Conservation (phyloP, 2,329 filamentous ascomycete genomes). For the Colletotrichum sp. region DNA sequence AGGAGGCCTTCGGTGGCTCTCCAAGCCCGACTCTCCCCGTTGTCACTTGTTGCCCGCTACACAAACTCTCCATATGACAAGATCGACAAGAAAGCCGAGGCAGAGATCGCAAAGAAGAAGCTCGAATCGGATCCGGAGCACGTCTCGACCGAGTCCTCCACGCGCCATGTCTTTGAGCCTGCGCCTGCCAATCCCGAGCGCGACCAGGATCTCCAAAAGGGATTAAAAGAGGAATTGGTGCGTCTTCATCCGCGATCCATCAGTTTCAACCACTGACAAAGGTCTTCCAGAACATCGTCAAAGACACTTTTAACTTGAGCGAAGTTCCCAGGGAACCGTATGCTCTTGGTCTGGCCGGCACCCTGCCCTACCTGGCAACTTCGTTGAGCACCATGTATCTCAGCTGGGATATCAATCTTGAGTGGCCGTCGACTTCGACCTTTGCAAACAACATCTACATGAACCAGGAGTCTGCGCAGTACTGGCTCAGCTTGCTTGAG, state of each 20-base stretch:
- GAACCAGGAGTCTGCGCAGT: constrained; percentile 72
- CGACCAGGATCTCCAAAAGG: constrained; percentile 33
- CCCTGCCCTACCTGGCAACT: constrained; percentile 85
- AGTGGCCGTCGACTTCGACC: constrained; percentile 63
- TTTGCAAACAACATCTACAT: constrained; percentile 71
- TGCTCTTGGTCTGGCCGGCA: constrained; percentile 75
- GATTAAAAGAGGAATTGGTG: constrained; percentile 61
- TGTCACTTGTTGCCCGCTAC: constrained; percentile 19
- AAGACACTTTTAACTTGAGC: constrained; percentile 70
- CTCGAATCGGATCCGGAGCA: constrained; percentile 64
- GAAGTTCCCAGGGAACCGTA: constrained; percentile 72
- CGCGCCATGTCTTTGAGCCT: constrained; percentile 54
- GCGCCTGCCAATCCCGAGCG: constrained; percentile 22
- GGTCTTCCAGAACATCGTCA: constrained; percentile 60
- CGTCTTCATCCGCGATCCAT: constrained; percentile 21
- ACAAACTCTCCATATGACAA: constrained; percentile 29
- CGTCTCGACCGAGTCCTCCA: constrained; percentile 64
- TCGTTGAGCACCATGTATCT: constrained; percentile 83
- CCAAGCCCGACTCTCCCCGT: not conserved
- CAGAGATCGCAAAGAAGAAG: constrained; percentile 56
- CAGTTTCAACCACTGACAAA: not conserved
- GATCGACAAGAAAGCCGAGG: constrained; percentile 63
- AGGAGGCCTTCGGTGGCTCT: constrained; percentile 14
- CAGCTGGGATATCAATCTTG: constrained; percentile 80
- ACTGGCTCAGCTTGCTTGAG: constrained; percentile 77